A percentile compares a stretch with the other conserved stretches of the same genome.
phyloP scores from a whole-genome alignment of 306 rosid genomes.

The Castanopsis chinensis region DNA sequence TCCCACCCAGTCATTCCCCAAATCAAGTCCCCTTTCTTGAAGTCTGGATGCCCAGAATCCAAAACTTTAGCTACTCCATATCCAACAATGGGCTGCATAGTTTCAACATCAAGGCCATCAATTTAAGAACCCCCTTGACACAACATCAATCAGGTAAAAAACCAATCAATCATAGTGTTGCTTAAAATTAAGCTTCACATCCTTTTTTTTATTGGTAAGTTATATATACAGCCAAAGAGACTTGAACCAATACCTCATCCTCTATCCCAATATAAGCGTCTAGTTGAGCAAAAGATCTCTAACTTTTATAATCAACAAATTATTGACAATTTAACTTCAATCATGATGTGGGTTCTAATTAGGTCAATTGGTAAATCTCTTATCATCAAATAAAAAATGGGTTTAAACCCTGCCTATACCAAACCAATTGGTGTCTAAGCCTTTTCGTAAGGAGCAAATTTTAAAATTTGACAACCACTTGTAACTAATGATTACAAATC shows the following conservation, averaged over 20 bases:
- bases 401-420: too few species aligned
- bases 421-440: too few species aligned
- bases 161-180: neutral
- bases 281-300: too few species aligned
- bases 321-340: neutral
- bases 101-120: neutral
- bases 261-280: too few species aligned
- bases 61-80: conserved; percentile 31
- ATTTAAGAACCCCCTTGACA: neutral
- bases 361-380: too few species aligned
- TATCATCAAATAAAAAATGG: too few species aligned
- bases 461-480: neutral
- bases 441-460: neutral
- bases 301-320: too few species aligned
- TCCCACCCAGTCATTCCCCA: conserved; percentile 37
- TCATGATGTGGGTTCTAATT: too few species aligned
- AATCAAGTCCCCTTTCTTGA: conserved; percentile 30
- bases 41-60: conserved; percentile 30
- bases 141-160: neutral
- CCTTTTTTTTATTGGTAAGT: too few species aligned
- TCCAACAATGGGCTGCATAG: conserved; percentile 34
- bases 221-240: too few species aligned
- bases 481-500: neutral
- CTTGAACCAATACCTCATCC: too few species aligned
- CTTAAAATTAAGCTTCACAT: neutral